These are phyloP conservation scores for Colletotrichum tanaceti DNA, from an alignment of 2,329 filamentous ascomycete genomes.

Conservation along the genomic window DNA sequence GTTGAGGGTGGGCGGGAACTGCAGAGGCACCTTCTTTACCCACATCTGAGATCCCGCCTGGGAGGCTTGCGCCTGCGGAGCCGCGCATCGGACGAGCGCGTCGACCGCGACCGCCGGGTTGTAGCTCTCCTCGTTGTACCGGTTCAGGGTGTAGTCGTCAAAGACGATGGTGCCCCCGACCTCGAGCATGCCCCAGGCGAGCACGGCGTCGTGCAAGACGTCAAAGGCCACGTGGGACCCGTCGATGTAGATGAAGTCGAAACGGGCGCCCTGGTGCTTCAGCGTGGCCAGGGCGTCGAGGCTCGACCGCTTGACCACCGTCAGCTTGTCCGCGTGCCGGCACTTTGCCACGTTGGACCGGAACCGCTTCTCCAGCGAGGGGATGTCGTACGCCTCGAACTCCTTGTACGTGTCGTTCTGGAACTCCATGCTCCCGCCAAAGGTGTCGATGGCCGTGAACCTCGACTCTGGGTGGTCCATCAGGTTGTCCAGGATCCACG, in stretches of 20 bases:
- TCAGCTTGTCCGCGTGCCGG: not conserved
- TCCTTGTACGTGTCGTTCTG: conserved; percentile 6
- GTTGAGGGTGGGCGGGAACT: conserved; percentile 10
- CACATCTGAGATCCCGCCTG: conserved; percentile 11
- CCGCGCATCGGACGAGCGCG: not conserved
- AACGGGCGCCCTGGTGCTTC: conserved; percentile 9
- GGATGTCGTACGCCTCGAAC: not conserved
- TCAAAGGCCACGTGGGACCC: conserved; percentile 12
- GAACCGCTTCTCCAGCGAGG: not conserved
- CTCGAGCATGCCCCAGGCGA: not conserved
- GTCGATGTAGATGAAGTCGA: conserved; percentile 20
- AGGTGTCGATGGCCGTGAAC: conserved; percentile 9
- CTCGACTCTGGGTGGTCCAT: conserved; percentile 1
- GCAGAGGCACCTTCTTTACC: conserved; percentile 10
- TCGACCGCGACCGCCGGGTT: not conserved
- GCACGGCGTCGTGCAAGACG: conserved; percentile 1
- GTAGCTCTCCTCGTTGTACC: not conserved
- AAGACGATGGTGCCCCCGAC: not conserved
- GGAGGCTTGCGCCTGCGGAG: not conserved
- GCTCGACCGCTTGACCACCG: conserved; percentile 2
- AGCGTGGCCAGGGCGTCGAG: conserved; percentile 1
- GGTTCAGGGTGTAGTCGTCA: not conserved
- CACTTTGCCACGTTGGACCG: not conserved
- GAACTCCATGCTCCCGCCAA: conserved; percentile 15
- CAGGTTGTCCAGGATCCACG: not conserved